Evolutionary conservation across 768 basidiomycete species (phyloP).

Genomic region (Mycena galopus): DNA sequence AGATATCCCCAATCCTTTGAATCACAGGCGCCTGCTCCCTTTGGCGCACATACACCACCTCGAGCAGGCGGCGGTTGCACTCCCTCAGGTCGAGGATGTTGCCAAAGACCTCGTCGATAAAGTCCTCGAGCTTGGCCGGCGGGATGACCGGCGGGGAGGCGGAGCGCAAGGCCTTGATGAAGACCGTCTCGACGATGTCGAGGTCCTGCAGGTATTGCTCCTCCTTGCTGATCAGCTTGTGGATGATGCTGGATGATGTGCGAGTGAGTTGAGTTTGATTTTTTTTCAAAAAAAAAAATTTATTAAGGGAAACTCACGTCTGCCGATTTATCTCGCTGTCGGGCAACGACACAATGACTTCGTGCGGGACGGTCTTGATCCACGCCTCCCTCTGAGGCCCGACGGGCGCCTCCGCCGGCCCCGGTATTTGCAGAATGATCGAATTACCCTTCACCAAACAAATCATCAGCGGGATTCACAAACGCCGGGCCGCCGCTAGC

Average conservation of each 20-base stretch:
- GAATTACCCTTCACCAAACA: conserved; percentile 47
- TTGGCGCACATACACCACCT: conserved; percentile 89
- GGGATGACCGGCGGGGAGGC: conserved; percentile 61
- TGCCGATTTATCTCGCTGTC: conserved; percentile 87
- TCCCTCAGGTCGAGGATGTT: conserved; percentile 91
- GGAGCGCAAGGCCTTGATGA: conserved; percentile 62
- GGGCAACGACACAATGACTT: conserved; percentile 64
- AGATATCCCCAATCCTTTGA: conserved; percentile 88
- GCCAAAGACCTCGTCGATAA: conserved; percentile 91
- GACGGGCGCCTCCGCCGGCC: conserved; percentile 48
- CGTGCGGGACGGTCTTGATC: conserved; percentile 59
- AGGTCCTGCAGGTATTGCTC: conserved; percentile 92
- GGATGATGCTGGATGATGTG: conserved; percentile 71
- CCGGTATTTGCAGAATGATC: conserved; percentile 43
- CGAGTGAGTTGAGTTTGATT: background rate
- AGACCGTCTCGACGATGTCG: conserved; percentile 81
- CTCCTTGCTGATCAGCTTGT: conserved; percentile 90
- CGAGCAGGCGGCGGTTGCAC: conserved; percentile 85
- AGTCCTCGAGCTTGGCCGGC: conserved; percentile 74
- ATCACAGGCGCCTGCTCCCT: conserved; percentile 89
- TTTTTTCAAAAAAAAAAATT: background rate
- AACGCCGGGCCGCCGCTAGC: background rate
- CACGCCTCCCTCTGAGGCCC: conserved; percentile 55
- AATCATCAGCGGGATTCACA: background rate
- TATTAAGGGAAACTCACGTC: conserved; percentile 62